Base-by-base conservation (phyloP, 1,284 basidiomycete genomes). In the Fomitopsis betulina region DNA sequence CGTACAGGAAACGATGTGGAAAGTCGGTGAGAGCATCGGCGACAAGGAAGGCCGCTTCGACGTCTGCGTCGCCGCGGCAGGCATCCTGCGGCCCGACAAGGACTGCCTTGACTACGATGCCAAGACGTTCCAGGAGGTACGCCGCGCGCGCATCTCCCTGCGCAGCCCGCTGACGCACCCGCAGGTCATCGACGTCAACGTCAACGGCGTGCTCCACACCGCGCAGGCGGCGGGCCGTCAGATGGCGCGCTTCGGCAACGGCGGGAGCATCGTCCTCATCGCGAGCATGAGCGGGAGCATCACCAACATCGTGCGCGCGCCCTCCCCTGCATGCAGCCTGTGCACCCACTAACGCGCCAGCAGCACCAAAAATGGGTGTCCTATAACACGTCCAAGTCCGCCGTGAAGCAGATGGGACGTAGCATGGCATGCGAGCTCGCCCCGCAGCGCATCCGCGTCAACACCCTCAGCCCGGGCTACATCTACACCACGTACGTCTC, bases 241-340 rank as follows among this genome's bases (percentile, higher is more conserved):
- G 72, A 93, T 91, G 89, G 76, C 70, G 19, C 79, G 83, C 32
- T 90, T 87, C 62, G 82, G 84, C 7, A 82, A 78, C n/a, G 78
- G 80, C 17, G 93, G 91, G 1, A 93, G 90, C 65, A 92, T 95
- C 64, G 82, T 93, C 62, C 74, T 93, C 62, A 86, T 94, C 65
- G 93, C 89, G 21, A 93, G 89, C 59, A 94, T 95, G 90, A 91
- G 88, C 51, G 93, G 91, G 17, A 86, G 85, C 56, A 86, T 94
- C 64, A 91, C 91, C 56, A 94, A 94, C 75, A 84, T 76, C 72
- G 91, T 87, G 65, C 54, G 78, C 40, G 27, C 27, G n/a, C 33
- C 38, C 53, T 17, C 37, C 19, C 12, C 7, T 13, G 10, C 17
- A n/a, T 13, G 2, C 19, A 23, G 17, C 17, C 23, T 25, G 37